Evolutionary conservation across 805 yeast species (phyloP).

Genomic region (Sugiyamaella qingdaonensis): DNA sequence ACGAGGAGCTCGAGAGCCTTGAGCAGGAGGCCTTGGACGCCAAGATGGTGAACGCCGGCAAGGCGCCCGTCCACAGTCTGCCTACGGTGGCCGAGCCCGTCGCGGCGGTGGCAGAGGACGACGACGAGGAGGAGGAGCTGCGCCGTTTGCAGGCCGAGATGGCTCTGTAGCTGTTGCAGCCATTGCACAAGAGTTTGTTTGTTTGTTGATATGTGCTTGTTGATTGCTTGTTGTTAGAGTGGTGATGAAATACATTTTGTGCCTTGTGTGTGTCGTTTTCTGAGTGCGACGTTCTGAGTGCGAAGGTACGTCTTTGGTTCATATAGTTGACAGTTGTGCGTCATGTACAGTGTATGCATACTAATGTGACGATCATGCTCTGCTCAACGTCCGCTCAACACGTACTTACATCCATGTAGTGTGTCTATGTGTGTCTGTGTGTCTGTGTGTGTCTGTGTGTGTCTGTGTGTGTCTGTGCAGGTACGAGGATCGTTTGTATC

Average conservation of each 20-base stretch:
- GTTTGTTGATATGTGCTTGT: neutral
- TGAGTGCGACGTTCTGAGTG: no score
- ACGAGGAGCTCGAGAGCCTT: conserved; percentile 85
- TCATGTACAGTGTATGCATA: neutral
- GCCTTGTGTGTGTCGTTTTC: neutral
- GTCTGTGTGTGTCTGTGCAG: no score
- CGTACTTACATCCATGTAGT: no score
- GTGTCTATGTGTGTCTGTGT: no score
- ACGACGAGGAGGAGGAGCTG: conserved; percentile 41
- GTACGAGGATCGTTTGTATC: no score
- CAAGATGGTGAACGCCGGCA: conserved; percentile 47
- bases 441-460: no score
- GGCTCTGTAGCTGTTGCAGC: conserved; percentile 32
- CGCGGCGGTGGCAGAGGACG: conserved; percentile 27
- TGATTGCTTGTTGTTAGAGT: neutral
- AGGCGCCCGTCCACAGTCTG: conserved; percentile 33
- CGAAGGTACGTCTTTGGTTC: no score
- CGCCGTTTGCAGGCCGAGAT: conserved; percentile 42
- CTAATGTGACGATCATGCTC: no score
- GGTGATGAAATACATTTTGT: neutral
- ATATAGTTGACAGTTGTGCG: neutral
- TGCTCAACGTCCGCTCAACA: no score
- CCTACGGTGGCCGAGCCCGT: conserved; percentile 26
- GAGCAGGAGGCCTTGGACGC: conserved; percentile 76
- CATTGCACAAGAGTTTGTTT: neutral